A percentile compares a stretch with the other conserved stretches of the same genome.
Conservation (phyloP, 2,329 filamentous ascomycete species). For the Aspergillus niger region DNA sequence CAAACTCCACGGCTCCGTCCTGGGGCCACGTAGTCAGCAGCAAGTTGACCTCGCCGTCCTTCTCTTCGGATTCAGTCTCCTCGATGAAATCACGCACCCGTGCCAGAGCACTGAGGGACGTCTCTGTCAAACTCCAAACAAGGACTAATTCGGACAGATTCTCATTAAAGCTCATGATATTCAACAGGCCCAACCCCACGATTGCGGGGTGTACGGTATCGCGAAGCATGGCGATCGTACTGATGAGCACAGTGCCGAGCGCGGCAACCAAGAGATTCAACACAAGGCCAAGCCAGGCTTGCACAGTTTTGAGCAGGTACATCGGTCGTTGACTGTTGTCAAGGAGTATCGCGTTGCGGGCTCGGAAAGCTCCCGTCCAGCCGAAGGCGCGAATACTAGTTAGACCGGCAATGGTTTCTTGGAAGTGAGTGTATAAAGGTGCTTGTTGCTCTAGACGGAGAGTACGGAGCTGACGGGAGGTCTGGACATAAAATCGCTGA, state of each 20-base stretch:
- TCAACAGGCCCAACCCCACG: conserved; percentile 39
- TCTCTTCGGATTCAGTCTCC: neutral
- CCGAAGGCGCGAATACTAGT: neutral
- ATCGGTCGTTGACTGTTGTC: neutral
- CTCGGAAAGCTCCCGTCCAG: neutral
- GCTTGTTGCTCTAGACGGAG: neutral
- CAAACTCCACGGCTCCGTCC: neutral
- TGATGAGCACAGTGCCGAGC: neutral
- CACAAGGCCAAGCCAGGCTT: neutral
- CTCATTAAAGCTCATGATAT: conserved; percentile 49
- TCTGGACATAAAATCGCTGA: neutral
- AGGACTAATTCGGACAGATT: conserved; percentile 46
- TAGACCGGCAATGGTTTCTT: neutral
- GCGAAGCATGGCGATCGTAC: neutral
- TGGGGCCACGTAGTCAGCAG: neutral
- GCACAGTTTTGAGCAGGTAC: neutral
- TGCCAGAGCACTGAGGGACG: conserved; percentile 50
- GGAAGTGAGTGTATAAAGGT: neutral
- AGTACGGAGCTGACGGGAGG: neutral
- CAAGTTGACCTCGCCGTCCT: neutral
- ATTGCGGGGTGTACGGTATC: neutral
- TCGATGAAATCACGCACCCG: conserved; percentile 33
- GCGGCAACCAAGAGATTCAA: neutral
- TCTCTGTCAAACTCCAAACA: conserved; percentile 57
- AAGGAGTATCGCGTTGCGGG: neutral